A percentile compares a stretch with the other conserved stretches of the same genome.
phyloP scores from a whole-genome alignment of 108 stramenopile genomes.

The Nitzschia inconspicua region DNA sequence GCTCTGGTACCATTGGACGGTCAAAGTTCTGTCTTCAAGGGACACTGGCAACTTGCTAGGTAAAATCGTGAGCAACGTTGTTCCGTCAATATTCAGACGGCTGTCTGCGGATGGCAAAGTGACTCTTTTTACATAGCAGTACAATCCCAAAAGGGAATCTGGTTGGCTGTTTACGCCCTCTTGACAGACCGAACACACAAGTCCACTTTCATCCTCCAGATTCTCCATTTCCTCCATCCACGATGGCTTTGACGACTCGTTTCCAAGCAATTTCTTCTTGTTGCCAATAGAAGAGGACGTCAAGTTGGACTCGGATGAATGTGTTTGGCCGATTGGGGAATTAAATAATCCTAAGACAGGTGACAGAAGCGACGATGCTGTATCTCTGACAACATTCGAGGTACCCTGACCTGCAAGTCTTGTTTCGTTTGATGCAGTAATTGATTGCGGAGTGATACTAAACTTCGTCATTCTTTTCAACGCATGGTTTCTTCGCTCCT shows the following conservation, averaged over 20 bases:
- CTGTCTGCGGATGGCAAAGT: conserved; percentile 45
- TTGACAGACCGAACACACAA: conserved; percentile 81
- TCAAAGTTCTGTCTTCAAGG: conserved; percentile 26
- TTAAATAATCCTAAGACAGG: conserved; percentile 45
- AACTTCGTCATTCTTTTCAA: conserved; percentile 58
- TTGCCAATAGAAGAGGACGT: no score
- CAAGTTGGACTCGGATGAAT: no score
- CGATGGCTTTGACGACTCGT: conserved; percentile 61
- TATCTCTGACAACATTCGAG: conserved; percentile 32
- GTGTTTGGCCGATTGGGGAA: no score
- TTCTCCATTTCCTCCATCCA: conserved; percentile 88
- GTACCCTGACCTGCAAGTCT: conserved; percentile 8
- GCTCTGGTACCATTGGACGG: conserved; percentile 36
- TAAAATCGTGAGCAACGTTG: conserved; percentile 51
- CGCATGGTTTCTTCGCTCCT: conserved; percentile 66
- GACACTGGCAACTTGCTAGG: conserved; percentile 44
- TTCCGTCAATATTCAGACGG: conserved; percentile 58
- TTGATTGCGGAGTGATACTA: conserved; percentile 7
- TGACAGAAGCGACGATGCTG: conserved; percentile 43
- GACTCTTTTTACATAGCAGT: conserved; percentile 81
- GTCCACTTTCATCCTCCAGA: conserved; percentile 76
- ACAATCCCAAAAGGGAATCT: conserved; percentile 76
- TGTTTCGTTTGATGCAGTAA: background rate
- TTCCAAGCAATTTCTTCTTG: no score
- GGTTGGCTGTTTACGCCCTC: conserved; percentile 78